Conservation (phyloP, 176 grass and related monocot species). For the Zea luxurians region DNA sequence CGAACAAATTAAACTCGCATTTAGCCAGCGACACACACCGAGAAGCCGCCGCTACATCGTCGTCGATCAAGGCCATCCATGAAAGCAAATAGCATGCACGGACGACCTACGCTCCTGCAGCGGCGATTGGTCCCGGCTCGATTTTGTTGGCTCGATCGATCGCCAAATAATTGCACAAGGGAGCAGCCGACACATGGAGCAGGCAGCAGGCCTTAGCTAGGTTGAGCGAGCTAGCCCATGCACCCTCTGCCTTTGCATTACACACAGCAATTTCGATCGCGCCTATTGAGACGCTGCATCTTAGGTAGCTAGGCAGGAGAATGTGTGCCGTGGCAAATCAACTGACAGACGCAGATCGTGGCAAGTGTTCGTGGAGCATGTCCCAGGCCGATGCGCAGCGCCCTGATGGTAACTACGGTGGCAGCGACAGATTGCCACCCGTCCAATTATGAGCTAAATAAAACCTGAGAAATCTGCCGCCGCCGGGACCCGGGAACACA, state of each 20-base stretch:
- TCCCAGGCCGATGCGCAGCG: not conserved
- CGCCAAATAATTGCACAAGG: slow-evolving; percentile 27
- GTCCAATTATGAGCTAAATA: not conserved
- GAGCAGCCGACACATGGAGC: not conserved
- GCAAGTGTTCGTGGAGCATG: not conserved
- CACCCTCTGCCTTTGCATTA: no score
- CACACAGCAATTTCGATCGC: no score
- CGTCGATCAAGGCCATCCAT: not conserved
- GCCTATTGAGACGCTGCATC: not conserved
- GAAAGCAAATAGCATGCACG: not conserved
- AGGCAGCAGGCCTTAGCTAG: no score
- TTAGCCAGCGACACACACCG: not conserved
- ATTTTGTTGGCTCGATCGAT: no score
- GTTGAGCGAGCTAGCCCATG: no score
- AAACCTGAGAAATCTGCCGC: slow-evolving; percentile 17
- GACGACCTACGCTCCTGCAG: not conserved
- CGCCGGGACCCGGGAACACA: not conserved
- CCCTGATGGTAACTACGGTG: not conserved
- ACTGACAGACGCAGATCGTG: not conserved
- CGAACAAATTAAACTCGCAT: not conserved
- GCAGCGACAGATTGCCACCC: slow-evolving; percentile 3
- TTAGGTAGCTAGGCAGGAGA: not conserved
- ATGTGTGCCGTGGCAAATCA: not conserved
- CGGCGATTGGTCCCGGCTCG: slow-evolving; percentile 22
- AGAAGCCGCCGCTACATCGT: not conserved